These are phyloP conservation scores for Linderina pennispora DNA, from an alignment of 192 early-diverging fungal species.

Conservation along the genomic window DNA sequence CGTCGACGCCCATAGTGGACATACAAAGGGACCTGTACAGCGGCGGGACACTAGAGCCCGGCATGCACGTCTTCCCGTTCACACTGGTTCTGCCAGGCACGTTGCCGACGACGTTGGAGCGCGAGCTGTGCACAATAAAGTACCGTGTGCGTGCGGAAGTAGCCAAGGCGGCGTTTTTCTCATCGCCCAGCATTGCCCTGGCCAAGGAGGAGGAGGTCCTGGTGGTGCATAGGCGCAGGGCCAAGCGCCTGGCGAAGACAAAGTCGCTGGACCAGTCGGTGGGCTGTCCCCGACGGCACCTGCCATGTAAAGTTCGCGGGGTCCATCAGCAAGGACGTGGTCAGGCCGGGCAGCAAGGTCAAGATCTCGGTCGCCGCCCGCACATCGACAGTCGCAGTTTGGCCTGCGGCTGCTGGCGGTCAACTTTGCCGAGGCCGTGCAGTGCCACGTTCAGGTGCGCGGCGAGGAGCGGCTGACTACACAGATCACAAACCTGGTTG, in stretches of 20 bases:
- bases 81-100: constrained; percentile 17
- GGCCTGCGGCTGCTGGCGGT: constrained; percentile 31
- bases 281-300: constrained; percentile 40
- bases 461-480: constrained; percentile 41
- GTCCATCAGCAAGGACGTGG: constrained; percentile 29
- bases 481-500: constrained; percentile 23
- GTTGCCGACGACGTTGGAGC: constrained; percentile 35
- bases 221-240: constrained; percentile 14
- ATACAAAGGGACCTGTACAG: constrained; percentile 2
- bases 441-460: constrained; percentile 38
- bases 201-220: constrained; percentile 15
- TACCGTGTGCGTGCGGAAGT: constrained; percentile 16
- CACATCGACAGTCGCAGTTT: constrained; percentile 36
- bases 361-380: constrained; percentile 23
- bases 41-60: constrained; percentile 14
- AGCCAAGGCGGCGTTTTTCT: background rate
- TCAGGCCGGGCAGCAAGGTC: constrained; percentile 29
- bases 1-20: constrained; percentile 13
- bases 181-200: constrained; percentile 1
- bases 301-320: constrained; percentile 41
- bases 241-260: constrained; percentile 19
- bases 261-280: constrained; percentile 41
- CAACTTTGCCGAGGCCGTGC: constrained; percentile 33
- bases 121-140: constrained; percentile 31
- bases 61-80: constrained; percentile 23